A percentile compares a stretch with the other conserved stretches of the same genome.
Evolutionary conservation across 208 protist species (phyloP).

Genomic region (Leishmania lainsoni): DNA sequence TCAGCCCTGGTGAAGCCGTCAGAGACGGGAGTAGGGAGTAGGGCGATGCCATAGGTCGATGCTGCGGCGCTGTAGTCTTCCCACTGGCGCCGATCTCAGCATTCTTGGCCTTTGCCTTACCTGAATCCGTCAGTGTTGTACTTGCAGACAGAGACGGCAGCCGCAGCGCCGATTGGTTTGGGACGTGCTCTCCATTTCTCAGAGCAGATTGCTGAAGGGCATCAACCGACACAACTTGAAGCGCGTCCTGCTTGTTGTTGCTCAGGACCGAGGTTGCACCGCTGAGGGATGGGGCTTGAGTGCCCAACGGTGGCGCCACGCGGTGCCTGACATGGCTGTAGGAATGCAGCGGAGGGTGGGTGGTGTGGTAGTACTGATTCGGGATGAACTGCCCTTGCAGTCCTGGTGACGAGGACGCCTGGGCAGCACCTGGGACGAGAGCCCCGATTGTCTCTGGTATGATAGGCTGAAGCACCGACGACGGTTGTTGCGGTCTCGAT

Average conservation of each 20-base stretch:
- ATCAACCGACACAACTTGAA: constrained; percentile 9
- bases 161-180: background rate
- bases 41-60: background rate
- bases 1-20: background rate
- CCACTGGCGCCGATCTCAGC: background rate
- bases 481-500: background rate
- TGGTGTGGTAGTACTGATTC: background rate
- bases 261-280: background rate
- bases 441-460: background rate
- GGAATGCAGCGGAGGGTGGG: background rate
- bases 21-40: constrained; percentile 14
- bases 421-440: background rate
- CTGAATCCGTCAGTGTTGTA: no score
- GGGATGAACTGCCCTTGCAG: background rate
- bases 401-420: background rate
- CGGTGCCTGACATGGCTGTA: background rate
- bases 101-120: background rate
- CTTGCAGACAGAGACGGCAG: background rate
- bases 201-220: constrained; percentile 1
- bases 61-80: background rate
- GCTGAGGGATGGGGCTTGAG: no score
- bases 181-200: no score
- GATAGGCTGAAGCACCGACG: background rate
- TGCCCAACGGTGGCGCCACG: background rate
- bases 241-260: background rate